These are phyloP conservation scores for Serendipita vermifera DNA, from an alignment of 768 basidiomycete genomes.

Conservation along the genomic window DNA sequence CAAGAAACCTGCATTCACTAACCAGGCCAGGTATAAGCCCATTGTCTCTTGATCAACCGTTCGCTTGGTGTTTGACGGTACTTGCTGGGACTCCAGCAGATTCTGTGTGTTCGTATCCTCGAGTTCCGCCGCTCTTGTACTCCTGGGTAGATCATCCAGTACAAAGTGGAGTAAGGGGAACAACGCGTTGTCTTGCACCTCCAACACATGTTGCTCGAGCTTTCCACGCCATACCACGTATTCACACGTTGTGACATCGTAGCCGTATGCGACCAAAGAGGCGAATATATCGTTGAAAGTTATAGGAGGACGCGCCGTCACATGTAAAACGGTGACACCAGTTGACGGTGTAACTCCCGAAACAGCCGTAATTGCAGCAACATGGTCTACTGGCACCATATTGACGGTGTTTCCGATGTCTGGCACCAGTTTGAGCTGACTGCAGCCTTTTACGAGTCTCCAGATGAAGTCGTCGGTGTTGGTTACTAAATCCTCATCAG, in stretches of 20 bases:
- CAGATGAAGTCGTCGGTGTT: constrained; percentile 99
- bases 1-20: constrained; percentile 74
- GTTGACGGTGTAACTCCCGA: constrained; percentile 40
- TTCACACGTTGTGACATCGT: constrained; percentile 60
- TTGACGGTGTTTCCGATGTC: constrained; percentile 98
- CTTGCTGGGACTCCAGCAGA: constrained; percentile 37
- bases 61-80: constrained; percentile 19
- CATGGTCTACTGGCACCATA: constrained; percentile 96
- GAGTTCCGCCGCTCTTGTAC: constrained; percentile 84
- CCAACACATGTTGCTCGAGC: constrained; percentile 91
- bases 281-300: constrained; percentile 81
- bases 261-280: constrained; percentile 67
- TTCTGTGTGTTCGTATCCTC: constrained; percentile 74
- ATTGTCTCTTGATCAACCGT: constrained; percentile 68
- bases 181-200: constrained; percentile 88
- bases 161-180: constrained; percentile 97
- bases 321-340: constrained; percentile 54
- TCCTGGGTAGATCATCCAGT: constrained; percentile 90
- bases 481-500: constrained; percentile 45
- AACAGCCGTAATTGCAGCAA: constrained; percentile 67
- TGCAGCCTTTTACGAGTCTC: constrained; percentile 95
- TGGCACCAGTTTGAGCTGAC: constrained; percentile 91
- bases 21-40: constrained; percentile 86
- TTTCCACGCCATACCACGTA: constrained; percentile 85
- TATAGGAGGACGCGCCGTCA: constrained; percentile 73